These are phyloP conservation scores for Neurospora tetraspora DNA, from an alignment of 495 filamentous ascomycete genomes.

Conservation along the genomic window DNA sequence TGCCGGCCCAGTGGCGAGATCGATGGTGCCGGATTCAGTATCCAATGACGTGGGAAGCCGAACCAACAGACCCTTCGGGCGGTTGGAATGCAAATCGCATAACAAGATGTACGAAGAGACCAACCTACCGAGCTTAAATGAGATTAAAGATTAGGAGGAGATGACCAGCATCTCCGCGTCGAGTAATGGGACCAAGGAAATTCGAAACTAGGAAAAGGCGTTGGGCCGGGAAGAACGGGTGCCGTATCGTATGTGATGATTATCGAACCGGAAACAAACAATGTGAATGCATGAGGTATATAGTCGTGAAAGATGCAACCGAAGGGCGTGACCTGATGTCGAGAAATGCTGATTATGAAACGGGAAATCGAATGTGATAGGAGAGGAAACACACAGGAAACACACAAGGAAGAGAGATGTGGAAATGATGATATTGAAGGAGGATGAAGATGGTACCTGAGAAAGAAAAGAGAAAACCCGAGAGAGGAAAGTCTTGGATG, in stretches of 20 bases:
- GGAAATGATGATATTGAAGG: conserved; percentile 13
- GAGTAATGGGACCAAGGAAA: not conserved
- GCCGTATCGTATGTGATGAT: not conserved
- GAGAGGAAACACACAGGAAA: conserved; percentile 1
- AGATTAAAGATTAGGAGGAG: conserved; percentile 22
- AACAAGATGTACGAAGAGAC: conserved; percentile 7
- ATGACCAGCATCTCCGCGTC: conserved; percentile 30
- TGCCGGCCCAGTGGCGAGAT: not conserved
- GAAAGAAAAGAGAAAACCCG: conserved; percentile 7
- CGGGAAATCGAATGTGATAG: not conserved
- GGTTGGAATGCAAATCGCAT: conserved; percentile 1
- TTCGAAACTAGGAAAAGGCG: not conserved
- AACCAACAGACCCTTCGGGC: conserved; percentile 7
- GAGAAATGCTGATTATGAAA: conserved; percentile 1
- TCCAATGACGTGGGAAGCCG: conserved; percentile 10
- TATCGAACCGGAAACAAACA: not conserved
- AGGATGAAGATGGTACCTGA: conserved; percentile 12
- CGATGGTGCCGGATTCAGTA: conserved; percentile 8
- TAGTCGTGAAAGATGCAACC: not conserved
- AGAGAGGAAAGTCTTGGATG: not conserved
- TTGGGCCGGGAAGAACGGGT: not conserved
- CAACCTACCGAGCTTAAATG: conserved; percentile 23
- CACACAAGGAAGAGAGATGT: conserved; percentile 11
- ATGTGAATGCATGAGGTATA: not conserved
- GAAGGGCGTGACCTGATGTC: conserved; percentile 1